Evolutionary conservation across 2,329 filamentous ascomycete species (phyloP).

Genomic region (Biscogniauxia sp.): DNA sequence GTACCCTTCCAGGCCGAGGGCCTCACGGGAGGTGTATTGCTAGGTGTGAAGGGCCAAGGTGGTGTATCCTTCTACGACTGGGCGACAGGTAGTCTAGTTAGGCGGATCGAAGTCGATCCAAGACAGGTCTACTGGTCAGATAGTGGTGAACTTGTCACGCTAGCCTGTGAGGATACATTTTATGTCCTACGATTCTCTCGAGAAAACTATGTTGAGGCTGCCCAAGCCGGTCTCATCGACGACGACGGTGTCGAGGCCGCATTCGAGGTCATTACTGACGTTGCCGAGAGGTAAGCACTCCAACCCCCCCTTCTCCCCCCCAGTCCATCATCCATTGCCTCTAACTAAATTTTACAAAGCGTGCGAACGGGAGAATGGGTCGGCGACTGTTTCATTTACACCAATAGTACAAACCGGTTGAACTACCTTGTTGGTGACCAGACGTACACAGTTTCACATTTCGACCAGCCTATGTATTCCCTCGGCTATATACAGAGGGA

Average conservation of each 20-base stretch:
- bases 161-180: conserved; percentile 93
- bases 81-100: conserved; percentile 82
- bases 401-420: conserved; percentile 90
- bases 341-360: conserved; percentile 41
- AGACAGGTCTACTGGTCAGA: conserved; percentile 92
- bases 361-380: conserved; percentile 97
- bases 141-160: conserved; percentile 85
- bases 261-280: conserved; percentile 94
- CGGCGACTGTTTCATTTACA: conserved; percentile 98
- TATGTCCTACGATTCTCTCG: conserved; percentile 91
- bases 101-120: conserved; percentile 81
- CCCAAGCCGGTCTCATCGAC: conserved; percentile 80
- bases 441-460: conserved; percentile 96
- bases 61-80: conserved; percentile 97
- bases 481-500: conserved; percentile 94
- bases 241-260: conserved; percentile 91
- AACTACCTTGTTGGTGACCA: conserved; percentile 98
- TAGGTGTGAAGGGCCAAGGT: conserved; percentile 92
- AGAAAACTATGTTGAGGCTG: conserved; percentile 80
- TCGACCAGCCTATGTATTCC: conserved; percentile 92
- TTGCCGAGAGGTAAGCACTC: conserved; percentile 71
- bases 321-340: not conserved
- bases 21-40: conserved; percentile 79
- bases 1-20: conserved; percentile 95
- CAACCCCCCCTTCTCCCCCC: too few species aligned